A percentile compares a stretch with the other conserved stretches of the same genome.
Conservation (phyloP, 495 filamentous ascomycete genomes). For the Neurospora sp. region DNA sequence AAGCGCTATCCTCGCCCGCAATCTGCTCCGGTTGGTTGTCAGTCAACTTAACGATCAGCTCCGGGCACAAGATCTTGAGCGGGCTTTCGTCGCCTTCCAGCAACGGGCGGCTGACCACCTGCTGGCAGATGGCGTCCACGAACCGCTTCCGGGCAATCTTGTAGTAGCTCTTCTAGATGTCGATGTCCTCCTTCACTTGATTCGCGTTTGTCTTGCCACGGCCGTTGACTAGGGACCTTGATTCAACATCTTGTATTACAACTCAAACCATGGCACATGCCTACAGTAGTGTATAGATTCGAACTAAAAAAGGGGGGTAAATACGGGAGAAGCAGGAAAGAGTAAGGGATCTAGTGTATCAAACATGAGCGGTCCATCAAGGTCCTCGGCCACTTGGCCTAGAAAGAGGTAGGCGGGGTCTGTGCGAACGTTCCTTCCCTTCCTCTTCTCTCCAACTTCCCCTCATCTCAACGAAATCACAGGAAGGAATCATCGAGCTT, state of each 20-base stretch:
- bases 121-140: slow-evolving; percentile 30
- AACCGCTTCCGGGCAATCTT: slow-evolving; percentile 32
- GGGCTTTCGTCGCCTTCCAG: slow-evolving; percentile 17
- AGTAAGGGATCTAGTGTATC: neutral
- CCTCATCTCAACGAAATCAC: neutral
- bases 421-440: neutral
- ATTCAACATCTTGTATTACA: neutral
- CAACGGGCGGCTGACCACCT: slow-evolving; percentile 19
- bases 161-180: slow-evolving; percentile 48
- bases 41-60: slow-evolving; percentile 13
- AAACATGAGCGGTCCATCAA: neutral
- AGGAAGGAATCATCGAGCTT: neutral
- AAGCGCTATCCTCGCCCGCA: slow-evolving; percentile 16
- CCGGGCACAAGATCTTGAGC: slow-evolving; percentile 15
- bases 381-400: neutral
- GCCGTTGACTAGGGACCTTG: neutral
- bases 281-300: too few species aligned
- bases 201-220: slow-evolving; percentile 30
- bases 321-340: too few species aligned
- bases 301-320: too few species aligned
- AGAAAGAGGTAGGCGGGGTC: neutral
- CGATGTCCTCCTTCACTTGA: slow-evolving; percentile 32
- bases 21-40: slow-evolving; percentile 18
- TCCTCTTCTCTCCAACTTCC: neutral
- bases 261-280: neutral